Evolutionary conservation across 2,329 filamentous ascomycete species (phyloP), one percentile per base, ranked within the genome.

Genomic region (Phoma sp.): DNA sequence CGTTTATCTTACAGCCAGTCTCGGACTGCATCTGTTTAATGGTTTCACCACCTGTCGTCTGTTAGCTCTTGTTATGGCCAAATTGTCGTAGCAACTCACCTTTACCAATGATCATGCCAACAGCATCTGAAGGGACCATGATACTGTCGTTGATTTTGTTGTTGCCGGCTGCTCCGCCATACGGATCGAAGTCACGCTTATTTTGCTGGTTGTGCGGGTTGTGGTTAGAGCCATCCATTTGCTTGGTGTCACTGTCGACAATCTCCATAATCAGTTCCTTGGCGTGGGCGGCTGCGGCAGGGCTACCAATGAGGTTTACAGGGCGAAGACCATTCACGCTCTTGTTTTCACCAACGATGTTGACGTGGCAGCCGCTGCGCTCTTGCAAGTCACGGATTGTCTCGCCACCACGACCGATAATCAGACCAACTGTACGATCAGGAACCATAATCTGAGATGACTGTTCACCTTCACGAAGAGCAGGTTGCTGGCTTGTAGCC

Each of bases 81-180:
- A 29, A 8, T 2, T 24, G 13, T n/a, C 27, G 57, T 10, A 30
- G 37, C 18, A 18, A 46, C 57, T 56, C 65, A 82, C 81, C 90
- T 80, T 96, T 96, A 61, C 93, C 92, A 57, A 96, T 96, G 61
- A 96, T 96, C 92, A 96, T 96, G 57, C 92, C 92, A 49, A 96
- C 92, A 5, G 92, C 89, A 72, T 96, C 92, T 22, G 91, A 93
- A 10, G 92, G 92, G 8, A 96, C 91, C 63, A 86, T 87, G 59
- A 96, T 91, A 36, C 86, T 87, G 68, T 96, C 91, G 67, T 88
- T 92, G 66, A 89, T 83, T 78, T 93, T 93, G 55, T 68, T 69
- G 32, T 75, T 75, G 55, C 75, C 77, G 47, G 79, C 78, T 56
- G 78, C 77, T 37, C 50, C 61, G 8, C 57, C 62, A n/a, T 44